Evolutionary conservation across 1,284 basidiomycete species (phyloP).

Genomic region (Leccinum subfulvum): DNA sequence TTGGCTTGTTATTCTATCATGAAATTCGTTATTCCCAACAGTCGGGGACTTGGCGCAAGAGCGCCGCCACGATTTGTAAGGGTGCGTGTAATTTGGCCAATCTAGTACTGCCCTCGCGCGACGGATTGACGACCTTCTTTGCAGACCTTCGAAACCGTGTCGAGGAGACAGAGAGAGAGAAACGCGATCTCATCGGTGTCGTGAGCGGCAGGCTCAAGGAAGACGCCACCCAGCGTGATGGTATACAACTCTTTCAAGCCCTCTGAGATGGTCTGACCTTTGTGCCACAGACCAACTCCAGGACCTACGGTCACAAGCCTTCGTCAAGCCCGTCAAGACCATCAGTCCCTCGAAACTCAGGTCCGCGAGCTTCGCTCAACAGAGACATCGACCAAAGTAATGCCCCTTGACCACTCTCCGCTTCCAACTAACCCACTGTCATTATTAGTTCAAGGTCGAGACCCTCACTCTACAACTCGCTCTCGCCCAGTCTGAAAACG

Average conservation of each 20-base stretch:
- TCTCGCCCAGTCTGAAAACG: conserved; percentile 70
- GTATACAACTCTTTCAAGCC: conserved; percentile 34
- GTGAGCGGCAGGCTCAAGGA: conserved; percentile 67
- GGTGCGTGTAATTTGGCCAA: no score
- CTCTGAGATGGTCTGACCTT: conserved; percentile 10
- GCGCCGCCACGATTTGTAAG: conserved; percentile 26
- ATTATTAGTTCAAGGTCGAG: conserved; percentile 67
- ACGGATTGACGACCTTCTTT: conserved; percentile 57
- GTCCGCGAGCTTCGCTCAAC: conserved; percentile 66
- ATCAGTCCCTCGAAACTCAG: conserved; percentile 62
- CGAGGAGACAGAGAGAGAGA: conserved; percentile 75
- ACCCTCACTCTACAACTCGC: conserved; percentile 76
- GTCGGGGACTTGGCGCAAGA: no score
- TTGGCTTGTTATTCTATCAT: no score
- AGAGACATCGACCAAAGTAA: conserved; percentile 69
- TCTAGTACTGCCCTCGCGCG: conserved; percentile 75
- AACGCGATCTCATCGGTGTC: conserved; percentile 72
- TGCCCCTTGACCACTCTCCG: background rate
- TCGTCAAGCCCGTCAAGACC: conserved; percentile 73
- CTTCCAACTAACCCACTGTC: background rate
- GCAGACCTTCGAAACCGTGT: conserved; percentile 50
- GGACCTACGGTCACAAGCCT: conserved; percentile 58
- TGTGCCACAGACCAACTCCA: conserved; percentile 60
- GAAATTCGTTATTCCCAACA: no score
- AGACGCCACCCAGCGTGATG: conserved; percentile 66